These are phyloP conservation scores for Encephalitozoon intestinalis DNA, from an alignment of 371 early-diverging fungal species.

Conservation along the genomic window DNA sequence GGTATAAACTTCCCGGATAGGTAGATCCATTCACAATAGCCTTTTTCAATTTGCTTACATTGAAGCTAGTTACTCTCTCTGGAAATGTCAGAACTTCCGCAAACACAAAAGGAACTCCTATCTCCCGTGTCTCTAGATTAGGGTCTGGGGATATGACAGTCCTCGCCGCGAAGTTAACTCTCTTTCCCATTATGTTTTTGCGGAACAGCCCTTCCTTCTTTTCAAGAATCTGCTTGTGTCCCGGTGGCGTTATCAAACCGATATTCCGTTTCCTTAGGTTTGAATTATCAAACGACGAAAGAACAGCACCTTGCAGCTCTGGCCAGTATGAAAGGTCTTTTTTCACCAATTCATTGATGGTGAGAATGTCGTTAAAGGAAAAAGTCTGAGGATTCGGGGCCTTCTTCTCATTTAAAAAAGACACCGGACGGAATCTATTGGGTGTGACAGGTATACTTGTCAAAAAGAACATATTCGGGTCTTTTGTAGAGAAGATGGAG, in stretches of 20 bases:
- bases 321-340: slow-evolving; percentile 24
- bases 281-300: slow-evolving; percentile 69
- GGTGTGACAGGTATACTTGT: slow-evolving; percentile 73
- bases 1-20: slow-evolving; percentile 82
- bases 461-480: slow-evolving; percentile 74
- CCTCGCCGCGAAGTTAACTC: slow-evolving; percentile 98
- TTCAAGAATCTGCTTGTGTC: slow-evolving; percentile 85
- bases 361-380: slow-evolving; percentile 72
- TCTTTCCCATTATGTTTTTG: slow-evolving; percentile 99
- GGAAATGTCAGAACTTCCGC: slow-evolving; percentile 91
- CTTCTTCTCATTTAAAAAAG: slow-evolving; percentile 72
- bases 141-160: slow-evolving; percentile 98
- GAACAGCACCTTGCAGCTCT: slow-evolving; percentile 35
- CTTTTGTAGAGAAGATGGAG: slow-evolving; percentile 12
- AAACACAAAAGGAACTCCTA: slow-evolving; percentile 91
- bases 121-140: slow-evolving; percentile 90
- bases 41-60: slow-evolving; percentile 75
- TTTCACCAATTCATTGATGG: slow-evolving; percentile 66
- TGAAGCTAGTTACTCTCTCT: slow-evolving; percentile 87
- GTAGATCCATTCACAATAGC: slow-evolving; percentile 94
- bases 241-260: slow-evolving; percentile 50
- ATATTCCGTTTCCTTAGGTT: slow-evolving; percentile 59
- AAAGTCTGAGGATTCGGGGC: slow-evolving; percentile 86
- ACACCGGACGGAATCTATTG: slow-evolving; percentile 83
- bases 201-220: slow-evolving; percentile 99